Percentiles rank a stretch among this genome's conserved stretches.
Evolutionary conservation across 371 early-diverging fungal species (phyloP).

Genomic region (Nematocida homosporus): DNA sequence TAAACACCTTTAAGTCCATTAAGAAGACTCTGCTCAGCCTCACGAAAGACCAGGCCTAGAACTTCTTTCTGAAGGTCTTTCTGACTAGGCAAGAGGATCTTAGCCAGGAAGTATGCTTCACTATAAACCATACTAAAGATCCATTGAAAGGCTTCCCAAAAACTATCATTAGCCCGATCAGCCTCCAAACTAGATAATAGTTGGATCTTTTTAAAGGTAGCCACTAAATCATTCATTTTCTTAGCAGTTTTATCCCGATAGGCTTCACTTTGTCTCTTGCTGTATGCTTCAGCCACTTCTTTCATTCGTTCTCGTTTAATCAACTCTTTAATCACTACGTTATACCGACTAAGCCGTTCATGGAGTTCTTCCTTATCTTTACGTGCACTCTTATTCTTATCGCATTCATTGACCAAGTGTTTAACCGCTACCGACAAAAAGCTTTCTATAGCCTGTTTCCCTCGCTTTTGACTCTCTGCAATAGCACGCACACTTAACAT

Average conservation of each 20-base stretch:
- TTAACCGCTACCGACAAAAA: conserved; percentile 16
- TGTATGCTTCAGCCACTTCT: conserved; percentile 13
- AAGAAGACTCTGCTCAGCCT: conserved; percentile 11
- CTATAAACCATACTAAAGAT: neutral
- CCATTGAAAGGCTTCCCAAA: conserved; percentile 11
- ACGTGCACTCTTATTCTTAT: conserved; percentile 7
- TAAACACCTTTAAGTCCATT: neutral
- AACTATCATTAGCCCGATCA: conserved; percentile 45
- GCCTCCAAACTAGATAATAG: conserved; percentile 33
- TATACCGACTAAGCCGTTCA: conserved; percentile 25
- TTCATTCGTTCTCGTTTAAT: neutral
- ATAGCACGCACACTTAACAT: neutral
- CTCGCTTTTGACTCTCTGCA: conserved; percentile 5
- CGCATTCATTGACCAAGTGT: conserved; percentile 2
- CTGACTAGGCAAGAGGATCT: conserved; percentile 4
- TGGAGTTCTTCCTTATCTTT: conserved; percentile 11
- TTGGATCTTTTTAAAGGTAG: conserved; percentile 10
- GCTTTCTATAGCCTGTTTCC: neutral
- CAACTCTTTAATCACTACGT: conserved; percentile 14
- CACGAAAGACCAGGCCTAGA: conserved; percentile 42
- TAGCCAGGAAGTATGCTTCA: conserved; percentile 23
- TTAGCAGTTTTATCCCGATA: conserved; percentile 7
- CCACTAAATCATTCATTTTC: conserved; percentile 15
- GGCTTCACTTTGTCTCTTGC: neutral
- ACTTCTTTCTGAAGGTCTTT: conserved; percentile 13